A percentile compares a stretch with the other conserved stretches of the same genome.
phyloP scores from a whole-genome alignment of 306 rosid species.

The Betula pendula region DNA sequence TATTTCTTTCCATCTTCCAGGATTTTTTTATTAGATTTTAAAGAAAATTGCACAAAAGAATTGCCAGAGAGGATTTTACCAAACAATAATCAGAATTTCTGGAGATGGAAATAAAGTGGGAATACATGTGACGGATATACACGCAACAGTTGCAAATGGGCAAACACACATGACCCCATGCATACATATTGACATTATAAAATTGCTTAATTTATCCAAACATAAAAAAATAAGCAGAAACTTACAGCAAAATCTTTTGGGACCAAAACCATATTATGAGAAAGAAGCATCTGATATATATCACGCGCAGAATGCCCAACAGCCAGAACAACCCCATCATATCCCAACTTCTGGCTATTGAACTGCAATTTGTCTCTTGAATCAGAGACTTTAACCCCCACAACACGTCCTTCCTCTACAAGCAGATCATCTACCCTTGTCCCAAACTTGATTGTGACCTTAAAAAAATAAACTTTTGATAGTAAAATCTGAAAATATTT shows the following conservation, averaged over 20 bases:
- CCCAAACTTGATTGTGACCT: slow-evolving; percentile 92
- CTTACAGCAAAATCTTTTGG: slow-evolving; percentile 93
- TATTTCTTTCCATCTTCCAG: background rate
- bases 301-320: slow-evolving; percentile 99
- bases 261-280: slow-evolving; percentile 70
- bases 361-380: slow-evolving; percentile 53
- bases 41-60: too few species aligned
- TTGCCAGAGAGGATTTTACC: too few species aligned
- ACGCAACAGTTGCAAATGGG: slow-evolving; percentile 1
- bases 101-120: slow-evolving; percentile 14
- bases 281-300: slow-evolving; percentile 73
- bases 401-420: slow-evolving; percentile 54
- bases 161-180: background rate
- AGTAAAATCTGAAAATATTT: slow-evolving; percentile 24
- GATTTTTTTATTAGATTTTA: background rate
- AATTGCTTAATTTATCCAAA: slow-evolving; percentile 21
- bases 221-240: slow-evolving; percentile 29
- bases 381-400: slow-evolving; percentile 72
- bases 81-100: background rate
- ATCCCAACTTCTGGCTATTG: slow-evolving; percentile 60
- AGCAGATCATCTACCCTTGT: slow-evolving; percentile 84
- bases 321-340: slow-evolving; percentile 84
- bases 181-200: background rate
- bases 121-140: background rate
- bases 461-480: slow-evolving; percentile 19